These are phyloP conservation scores for Cordyceps pruinosa DNA, from an alignment of 2,329 filamentous ascomycete species.

Conservation along the genomic window DNA sequence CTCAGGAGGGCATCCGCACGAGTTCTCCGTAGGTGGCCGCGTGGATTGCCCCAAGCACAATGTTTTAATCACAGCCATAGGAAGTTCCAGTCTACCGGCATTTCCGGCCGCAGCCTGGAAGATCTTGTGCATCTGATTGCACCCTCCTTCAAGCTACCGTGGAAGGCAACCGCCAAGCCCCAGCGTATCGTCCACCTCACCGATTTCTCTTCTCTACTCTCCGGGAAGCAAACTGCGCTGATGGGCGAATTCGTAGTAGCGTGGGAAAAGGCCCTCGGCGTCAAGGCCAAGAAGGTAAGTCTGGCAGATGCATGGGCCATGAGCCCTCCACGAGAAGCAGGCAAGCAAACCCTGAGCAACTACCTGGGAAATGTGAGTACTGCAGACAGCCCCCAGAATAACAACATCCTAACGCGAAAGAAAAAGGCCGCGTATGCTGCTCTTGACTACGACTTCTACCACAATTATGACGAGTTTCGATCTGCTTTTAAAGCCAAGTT, in stretches of 20 bases:
- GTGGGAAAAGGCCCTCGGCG: slow-evolving; percentile 19
- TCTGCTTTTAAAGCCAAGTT: slow-evolving; percentile 20
- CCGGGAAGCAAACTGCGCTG: slow-evolving; percentile 13
- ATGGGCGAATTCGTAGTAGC: slow-evolving; percentile 19
- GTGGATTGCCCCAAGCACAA: no score
- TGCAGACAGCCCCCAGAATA: background rate
- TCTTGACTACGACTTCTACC: slow-evolving; percentile 28
- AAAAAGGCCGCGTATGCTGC: slow-evolving; percentile 24
- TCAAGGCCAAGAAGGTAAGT: slow-evolving; percentile 16
- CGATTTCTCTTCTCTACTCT: slow-evolving; percentile 16
- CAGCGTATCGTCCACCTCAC: slow-evolving; percentile 21
- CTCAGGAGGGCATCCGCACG: slow-evolving; percentile 13
- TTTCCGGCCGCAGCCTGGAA: slow-evolving; percentile 21
- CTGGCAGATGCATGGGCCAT: slow-evolving; percentile 18
- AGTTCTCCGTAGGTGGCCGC: slow-evolving; percentile 18
- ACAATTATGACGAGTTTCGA: slow-evolving; percentile 24
- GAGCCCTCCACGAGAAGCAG: slow-evolving; percentile 18
- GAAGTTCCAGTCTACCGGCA: slow-evolving; percentile 18
- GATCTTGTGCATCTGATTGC: slow-evolving; percentile 19
- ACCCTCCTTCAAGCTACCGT: slow-evolving; percentile 12
- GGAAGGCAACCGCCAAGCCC: background rate
- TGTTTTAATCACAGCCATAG: background rate
- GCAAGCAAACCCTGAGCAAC: slow-evolving; percentile 18
- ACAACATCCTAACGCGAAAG: no score
- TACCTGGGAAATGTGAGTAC: slow-evolving; percentile 25